phyloP scores from a whole-genome alignment of 2,329 filamentous ascomycete genomes.

The Fusarium sp. region DNA sequence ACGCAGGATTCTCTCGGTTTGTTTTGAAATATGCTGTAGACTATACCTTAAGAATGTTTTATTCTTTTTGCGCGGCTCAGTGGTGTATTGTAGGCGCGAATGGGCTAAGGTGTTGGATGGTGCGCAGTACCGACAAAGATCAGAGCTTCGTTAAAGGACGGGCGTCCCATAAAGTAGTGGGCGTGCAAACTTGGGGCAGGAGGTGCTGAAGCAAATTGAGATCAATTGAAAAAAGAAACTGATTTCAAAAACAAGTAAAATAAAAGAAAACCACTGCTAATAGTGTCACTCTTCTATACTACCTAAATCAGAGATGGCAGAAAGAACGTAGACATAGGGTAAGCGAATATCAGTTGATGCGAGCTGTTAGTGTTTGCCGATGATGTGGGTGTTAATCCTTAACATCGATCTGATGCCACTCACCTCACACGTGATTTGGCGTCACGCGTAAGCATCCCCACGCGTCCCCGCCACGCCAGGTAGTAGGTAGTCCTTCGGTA shows the following conservation, averaged over 20 bases:
- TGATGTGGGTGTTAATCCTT: background rate
- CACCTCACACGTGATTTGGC: constrained; percentile 19
- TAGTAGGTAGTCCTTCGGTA: background rate
- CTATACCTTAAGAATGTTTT: background rate
- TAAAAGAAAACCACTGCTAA: too few species aligned
- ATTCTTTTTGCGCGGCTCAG: background rate
- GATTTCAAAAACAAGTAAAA: too few species aligned
- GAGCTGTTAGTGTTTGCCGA: background rate
- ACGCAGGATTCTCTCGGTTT: too few species aligned
- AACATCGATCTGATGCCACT: background rate
- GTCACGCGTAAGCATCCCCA: background rate
- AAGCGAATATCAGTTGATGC: background rate
- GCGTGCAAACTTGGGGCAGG: too few species aligned
- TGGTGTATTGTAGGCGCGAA: background rate
- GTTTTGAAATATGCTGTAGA: background rate
- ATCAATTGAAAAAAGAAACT: too few species aligned
- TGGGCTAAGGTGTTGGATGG: too few species aligned
- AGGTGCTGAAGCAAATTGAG: too few species aligned
- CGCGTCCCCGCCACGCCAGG: constrained; percentile 1
- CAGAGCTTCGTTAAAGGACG: too few species aligned
- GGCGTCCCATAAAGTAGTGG: too few species aligned
- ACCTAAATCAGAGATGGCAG: too few species aligned
- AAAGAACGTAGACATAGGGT: background rate
- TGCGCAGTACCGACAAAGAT: too few species aligned
- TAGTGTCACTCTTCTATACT: too few species aligned